A percentile compares a stretch with the other conserved stretches of the same genome.
phyloP scores from a whole-genome alignment of 208 protist genomes.

The Polymyxa betae region DNA sequence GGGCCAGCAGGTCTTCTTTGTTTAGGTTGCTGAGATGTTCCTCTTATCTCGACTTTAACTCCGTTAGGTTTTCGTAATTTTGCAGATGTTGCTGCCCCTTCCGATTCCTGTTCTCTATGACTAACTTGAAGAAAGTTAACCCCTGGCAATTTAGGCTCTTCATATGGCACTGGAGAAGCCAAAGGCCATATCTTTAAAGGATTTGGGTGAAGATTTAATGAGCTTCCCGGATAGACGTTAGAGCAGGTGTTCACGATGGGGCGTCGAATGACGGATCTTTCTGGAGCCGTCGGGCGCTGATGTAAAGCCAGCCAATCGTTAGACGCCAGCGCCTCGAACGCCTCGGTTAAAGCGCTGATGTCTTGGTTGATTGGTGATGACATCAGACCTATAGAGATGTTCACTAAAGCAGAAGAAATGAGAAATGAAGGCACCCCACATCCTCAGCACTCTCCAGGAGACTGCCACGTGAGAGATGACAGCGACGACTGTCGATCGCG shows the following conservation, averaged over 20 bases:
- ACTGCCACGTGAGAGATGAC: too few relatives aligned
- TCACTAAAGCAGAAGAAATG: too few relatives aligned
- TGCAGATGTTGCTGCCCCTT: neutral
- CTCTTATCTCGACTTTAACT: neutral
- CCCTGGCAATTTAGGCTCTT: neutral
- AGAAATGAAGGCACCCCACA: too few relatives aligned
- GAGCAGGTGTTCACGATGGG: too few relatives aligned
- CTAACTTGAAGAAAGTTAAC: neutral
- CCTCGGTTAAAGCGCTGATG: neutral
- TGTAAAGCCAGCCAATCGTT: neutral
- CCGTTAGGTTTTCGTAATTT: neutral
- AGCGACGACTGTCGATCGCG: too few relatives aligned
- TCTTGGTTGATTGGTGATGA: too few relatives aligned
- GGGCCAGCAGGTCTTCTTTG: neutral
- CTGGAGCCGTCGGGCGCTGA: neutral
- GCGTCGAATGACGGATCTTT: slow-evolving; percentile 20
- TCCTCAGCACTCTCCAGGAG: too few relatives aligned
- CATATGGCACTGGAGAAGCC: neutral
- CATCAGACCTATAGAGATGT: too few relatives aligned
- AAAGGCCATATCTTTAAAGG: slow-evolving; percentile 35
- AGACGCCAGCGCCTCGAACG: slow-evolving; percentile 29
- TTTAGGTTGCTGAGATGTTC: neutral
- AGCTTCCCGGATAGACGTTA: too few relatives aligned
- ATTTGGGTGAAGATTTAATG: neutral
- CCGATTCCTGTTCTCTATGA: neutral